Conservation (phyloP, 139 green algal genomes). For the Nannochloris sp. region DNA sequence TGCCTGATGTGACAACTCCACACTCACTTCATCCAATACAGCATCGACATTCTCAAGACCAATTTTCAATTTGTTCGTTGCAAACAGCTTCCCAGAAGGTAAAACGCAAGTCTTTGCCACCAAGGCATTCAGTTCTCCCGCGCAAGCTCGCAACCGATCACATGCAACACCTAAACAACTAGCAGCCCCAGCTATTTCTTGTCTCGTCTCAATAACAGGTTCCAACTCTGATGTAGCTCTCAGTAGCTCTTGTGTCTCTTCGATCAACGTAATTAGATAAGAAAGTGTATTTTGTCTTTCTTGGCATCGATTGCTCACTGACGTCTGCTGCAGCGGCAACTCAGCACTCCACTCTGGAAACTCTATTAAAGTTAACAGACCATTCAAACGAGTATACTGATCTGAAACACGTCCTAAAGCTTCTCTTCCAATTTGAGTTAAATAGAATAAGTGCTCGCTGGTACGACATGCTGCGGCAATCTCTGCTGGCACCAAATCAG, state of each 20-base stretch:
- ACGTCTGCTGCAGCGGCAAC: background rate
- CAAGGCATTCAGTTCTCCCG: background rate
- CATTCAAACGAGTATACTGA: background rate
- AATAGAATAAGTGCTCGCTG: constrained; percentile 68
- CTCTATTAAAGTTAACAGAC: background rate
- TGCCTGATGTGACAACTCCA: constrained; percentile 4
- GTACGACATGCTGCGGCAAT: constrained; percentile 37
- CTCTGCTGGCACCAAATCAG: constrained; percentile 69
- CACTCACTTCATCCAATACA: constrained; percentile 2
- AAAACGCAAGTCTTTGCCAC: background rate
- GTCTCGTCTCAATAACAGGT: background rate
- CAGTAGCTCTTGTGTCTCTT: constrained; percentile 37
- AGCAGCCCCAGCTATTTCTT: background rate
- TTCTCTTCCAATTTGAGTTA: constrained; percentile 55
- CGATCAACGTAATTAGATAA: constrained; percentile 8
- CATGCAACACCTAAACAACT: background rate
- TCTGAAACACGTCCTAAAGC: constrained; percentile 21
- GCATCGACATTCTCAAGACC: background rate
- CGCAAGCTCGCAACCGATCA: background rate
- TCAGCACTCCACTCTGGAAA: background rate
- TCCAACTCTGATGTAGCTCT: constrained; percentile 17
- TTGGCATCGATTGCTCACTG: background rate
- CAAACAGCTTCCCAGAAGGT: background rate
- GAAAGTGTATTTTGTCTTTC: constrained; percentile 19
- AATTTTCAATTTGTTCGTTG: background rate